Conservation (phyloP, 305 asterid genomes). For the Fraxinus nigra region DNA sequence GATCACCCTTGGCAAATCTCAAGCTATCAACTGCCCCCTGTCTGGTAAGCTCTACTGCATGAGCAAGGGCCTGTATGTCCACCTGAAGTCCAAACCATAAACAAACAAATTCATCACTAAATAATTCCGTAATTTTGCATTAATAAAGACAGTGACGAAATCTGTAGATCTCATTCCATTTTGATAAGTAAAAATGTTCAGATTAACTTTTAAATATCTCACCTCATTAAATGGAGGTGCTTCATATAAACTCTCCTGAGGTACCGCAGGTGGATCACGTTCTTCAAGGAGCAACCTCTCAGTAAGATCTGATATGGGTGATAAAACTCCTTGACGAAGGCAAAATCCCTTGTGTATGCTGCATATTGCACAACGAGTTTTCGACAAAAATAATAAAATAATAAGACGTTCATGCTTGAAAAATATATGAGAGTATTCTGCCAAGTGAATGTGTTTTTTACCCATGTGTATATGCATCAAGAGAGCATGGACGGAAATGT, state of each 20-base stretch:
- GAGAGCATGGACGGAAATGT: neutral
- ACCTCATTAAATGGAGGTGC: conserved; percentile 99
- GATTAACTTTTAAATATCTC: conserved; percentile 20
- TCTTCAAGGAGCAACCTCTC: conserved; percentile 97
- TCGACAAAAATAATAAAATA: neutral
- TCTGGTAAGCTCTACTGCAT: conserved; percentile 95
- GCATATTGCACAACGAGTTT: conserved; percentile 25
- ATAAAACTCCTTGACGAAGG: conserved; percentile 79
- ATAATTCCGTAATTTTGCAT: conserved; percentile 2
- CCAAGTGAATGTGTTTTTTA: conserved; percentile 6
- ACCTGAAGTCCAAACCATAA: conserved; percentile 45
- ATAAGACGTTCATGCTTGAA: neutral
- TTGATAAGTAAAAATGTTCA: neutral
- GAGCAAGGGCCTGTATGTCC: conserved; percentile 98
- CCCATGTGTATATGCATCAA: neutral
- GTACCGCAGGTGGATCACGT: conserved; percentile 82
- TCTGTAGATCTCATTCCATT: conserved; percentile 8
- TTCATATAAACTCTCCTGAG: conserved; percentile 72
- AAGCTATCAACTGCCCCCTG: conserved; percentile 96
- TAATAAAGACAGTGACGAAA: neutral
- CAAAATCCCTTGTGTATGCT: conserved; percentile 93
- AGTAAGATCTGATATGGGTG: conserved; percentile 87
- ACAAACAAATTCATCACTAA: conserved; percentile 10
- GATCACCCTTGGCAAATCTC: conserved; percentile 91
- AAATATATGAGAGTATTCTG: neutral